Conservation (phyloP, 306 rosid genomes). For the Malus sieversii region DNA sequence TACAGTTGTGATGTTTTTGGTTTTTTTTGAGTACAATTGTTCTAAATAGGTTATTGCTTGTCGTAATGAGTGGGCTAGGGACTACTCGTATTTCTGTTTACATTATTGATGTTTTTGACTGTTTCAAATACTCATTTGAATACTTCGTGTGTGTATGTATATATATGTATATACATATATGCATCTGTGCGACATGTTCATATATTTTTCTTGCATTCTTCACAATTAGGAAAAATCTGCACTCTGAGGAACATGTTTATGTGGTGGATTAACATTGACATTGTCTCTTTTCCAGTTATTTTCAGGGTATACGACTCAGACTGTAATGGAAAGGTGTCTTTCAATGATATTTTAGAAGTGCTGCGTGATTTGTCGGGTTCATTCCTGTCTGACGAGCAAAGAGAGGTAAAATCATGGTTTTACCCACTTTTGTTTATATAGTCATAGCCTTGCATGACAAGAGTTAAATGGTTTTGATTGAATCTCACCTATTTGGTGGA, state of each 20-base stretch:
- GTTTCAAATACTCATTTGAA: background rate
- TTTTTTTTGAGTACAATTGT: background rate
- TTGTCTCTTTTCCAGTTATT: conserved; percentile 43
- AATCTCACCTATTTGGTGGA: background rate
- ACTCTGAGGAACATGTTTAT: background rate
- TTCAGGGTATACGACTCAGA: conserved; percentile 83
- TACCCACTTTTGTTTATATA: background rate
- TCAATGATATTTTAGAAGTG: conserved; percentile 67
- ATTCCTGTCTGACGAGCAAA: conserved; percentile 75
- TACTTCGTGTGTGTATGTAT: background rate
- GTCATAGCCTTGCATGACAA: background rate
- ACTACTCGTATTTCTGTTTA: too few species aligned
- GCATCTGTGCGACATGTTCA: background rate
- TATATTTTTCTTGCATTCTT: background rate
- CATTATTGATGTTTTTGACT: background rate
- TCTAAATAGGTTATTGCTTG: background rate
- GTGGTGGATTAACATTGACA: background rate
- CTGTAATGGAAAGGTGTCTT: conserved; percentile 68
- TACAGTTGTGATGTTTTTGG: background rate
- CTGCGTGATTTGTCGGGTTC: conserved; percentile 77
- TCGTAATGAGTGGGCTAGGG: background rate
- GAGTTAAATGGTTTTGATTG: background rate
- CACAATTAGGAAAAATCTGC: background rate
- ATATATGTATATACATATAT: too few species aligned
- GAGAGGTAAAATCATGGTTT: conserved; percentile 62